Base-by-base conservation (phyloP, 768 basidiomycete species). In the Tylopilus sp. region DNA sequence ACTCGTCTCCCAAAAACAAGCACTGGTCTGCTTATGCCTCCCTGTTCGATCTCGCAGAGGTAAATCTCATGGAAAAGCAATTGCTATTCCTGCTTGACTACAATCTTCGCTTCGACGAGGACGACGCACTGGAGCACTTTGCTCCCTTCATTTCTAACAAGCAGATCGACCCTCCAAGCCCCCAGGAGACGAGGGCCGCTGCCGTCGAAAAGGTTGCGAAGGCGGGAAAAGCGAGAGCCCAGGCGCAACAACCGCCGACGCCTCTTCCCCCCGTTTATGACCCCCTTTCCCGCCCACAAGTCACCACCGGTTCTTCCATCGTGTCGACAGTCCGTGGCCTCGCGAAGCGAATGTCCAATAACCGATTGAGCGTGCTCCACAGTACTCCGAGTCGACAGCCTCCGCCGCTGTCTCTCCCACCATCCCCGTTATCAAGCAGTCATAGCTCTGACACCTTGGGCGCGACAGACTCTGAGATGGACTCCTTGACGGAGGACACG, bases 11-110 rank as follows among this genome's bases (percentile, higher is more conserved):
- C 3, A 95, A 94, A 79, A 99, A 98, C 75, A 79, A 79, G 67
- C 90, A 97, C 75, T 99, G 95, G 95, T 81, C 86, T 50, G 72
- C 73, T 43, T 91, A 93, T 67, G 86, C 85, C 17, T 73, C 75
- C 39, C 73, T 89, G 57, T 95, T 91, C 73, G 83, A 88, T 65
- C 72, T 83, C 45, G 69, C 74, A 11, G 89, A 91, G 73, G 84
- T 98, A 69, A 97, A 95, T 70, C 78, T 95, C 55, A 98, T 98
- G 95, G 95, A 99, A 74, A 89, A 85, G 72, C 93, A 99, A 72
- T 81, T 99, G 25, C 83, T 99, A 48, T 87, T 80, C 69, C 76
- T 98, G 52, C 83, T 99, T 60, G 90, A 95, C 73, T 95, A 89
- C 67, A 86, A 98, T 69, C 82, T 99, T 50, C 84, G 91, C 43